Conservation (phyloP, 805 yeast genomes). For the Hanseniaspora pseudoguilliermondii region DNA sequence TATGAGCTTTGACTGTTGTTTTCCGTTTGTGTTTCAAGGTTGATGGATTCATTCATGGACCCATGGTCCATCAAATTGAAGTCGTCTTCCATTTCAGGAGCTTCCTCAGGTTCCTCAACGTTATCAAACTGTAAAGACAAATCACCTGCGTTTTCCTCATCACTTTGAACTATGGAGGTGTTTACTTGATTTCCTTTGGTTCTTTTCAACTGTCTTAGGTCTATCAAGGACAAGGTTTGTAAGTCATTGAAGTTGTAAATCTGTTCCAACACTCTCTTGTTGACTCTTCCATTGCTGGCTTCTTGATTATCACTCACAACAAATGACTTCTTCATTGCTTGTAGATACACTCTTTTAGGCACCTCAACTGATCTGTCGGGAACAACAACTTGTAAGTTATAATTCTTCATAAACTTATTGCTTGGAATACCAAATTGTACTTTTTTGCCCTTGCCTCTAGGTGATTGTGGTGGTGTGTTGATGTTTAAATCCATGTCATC, state of each 20-base stretch:
- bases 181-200: neutral
- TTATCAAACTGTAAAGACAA: slow-evolving; percentile 4
- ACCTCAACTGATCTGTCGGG: slow-evolving; percentile 17
- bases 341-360: slow-evolving; percentile 16
- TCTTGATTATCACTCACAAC: neutral
- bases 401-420: slow-evolving; percentile 1
- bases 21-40: neutral
- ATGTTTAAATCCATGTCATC: slow-evolving; percentile 2
- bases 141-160: slow-evolving; percentile 3
- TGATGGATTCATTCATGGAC: neutral
- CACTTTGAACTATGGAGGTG: neutral
- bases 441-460: neutral
- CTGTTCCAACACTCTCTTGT: slow-evolving; percentile 10
- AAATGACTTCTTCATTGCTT: neutral
- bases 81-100: neutral
- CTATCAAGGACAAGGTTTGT: neutral
- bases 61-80: slow-evolving; percentile 3
- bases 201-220: neutral
- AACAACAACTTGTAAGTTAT: slow-evolving; percentile 11
- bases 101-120: neutral
- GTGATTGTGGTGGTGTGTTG: slow-evolving; percentile 11
- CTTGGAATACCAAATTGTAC: neutral
- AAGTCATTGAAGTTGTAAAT: neutral
- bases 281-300: neutral
- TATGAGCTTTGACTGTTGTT: slow-evolving; percentile 7